Conservation (phyloP, 1,139 yeast genomes). For the Kluyveromyces sp. region DNA sequence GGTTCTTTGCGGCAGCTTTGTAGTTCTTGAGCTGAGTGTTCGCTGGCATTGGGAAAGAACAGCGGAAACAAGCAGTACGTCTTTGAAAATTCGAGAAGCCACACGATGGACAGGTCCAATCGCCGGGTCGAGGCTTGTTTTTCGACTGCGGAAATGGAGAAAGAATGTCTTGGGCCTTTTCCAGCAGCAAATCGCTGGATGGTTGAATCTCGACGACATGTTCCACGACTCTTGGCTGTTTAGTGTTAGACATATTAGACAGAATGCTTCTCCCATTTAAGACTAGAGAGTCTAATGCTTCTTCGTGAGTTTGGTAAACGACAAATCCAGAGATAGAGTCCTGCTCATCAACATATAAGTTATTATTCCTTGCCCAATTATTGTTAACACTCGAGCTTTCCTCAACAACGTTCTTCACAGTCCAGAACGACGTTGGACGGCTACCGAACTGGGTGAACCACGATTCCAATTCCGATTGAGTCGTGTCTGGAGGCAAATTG, state of each 20-base stretch:
- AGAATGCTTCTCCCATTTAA: constrained; percentile 55
- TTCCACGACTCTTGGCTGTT: constrained; percentile 47
- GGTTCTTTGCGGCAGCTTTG: constrained; percentile 7
- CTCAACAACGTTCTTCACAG: constrained; percentile 44
- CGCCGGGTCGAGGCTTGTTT: constrained; percentile 93
- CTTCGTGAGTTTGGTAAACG: constrained; percentile 77
- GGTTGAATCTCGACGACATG: constrained; percentile 80
- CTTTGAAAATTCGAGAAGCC: constrained; percentile 94
- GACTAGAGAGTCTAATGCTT: constrained; percentile 67
- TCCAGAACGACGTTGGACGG: constrained; percentile 86
- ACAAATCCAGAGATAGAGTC: constrained; percentile 67
- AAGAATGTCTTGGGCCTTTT: constrained; percentile 71
- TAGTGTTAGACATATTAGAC: constrained; percentile 30
- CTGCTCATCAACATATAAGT: constrained; percentile 31
- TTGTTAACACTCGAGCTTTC: constrained; percentile 19
- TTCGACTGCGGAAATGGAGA: constrained; percentile 84
- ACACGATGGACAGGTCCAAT: constrained; percentile 95
- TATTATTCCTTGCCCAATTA: constrained; percentile 24
- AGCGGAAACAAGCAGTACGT: constrained; percentile 88
- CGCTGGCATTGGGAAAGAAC: constrained; percentile 80
- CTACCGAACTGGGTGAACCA: constrained; percentile 90
- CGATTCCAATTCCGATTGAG: constrained; percentile 82
- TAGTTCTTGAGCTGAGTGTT: constrained; percentile 37
- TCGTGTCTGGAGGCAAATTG: constrained; percentile 76
- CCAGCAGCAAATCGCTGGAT: constrained; percentile 68